Evolutionary conservation across 805 yeast species (phyloP).

Genomic region (Trichomonascus vanleenenianus): DNA sequence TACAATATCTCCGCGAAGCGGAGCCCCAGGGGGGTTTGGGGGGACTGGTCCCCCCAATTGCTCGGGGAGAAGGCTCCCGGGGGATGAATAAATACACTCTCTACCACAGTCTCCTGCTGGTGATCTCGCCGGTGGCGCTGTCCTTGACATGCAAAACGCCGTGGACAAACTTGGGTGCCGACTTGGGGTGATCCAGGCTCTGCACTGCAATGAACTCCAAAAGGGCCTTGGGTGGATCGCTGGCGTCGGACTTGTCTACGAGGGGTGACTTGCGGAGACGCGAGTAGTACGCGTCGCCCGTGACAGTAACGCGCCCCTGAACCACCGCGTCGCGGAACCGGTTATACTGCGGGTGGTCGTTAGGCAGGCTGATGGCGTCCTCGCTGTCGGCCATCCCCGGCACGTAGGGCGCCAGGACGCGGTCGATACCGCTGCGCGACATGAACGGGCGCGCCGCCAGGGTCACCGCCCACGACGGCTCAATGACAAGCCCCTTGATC

Average conservation of each 20-base stretch:
- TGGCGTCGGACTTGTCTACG: not conserved
- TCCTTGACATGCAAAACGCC: constrained; percentile 5
- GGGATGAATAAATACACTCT: no score
- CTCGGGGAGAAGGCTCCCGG: no score
- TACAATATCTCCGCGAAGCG: no score
- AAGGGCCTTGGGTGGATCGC: not conserved
- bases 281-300: not conserved
- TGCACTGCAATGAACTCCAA: constrained; percentile 10
- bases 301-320: constrained; percentile 7
- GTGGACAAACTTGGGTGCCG: constrained; percentile 9
- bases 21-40: no score
- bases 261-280: no score
- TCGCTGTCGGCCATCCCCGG: constrained; percentile 13
- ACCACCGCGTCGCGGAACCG: constrained; percentile 11
- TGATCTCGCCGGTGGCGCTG: not conserved
- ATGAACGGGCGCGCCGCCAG: constrained; percentile 14
- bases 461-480: constrained; percentile 9
- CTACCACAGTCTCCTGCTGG: not conserved
- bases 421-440: constrained; percentile 9
- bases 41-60: no score
- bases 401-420: constrained; percentile 11
- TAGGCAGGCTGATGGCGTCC: constrained; percentile 9
- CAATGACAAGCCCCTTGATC: constrained; percentile 14
- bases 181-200: constrained; percentile 9
- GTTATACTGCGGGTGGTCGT: constrained; percentile 3